Base-by-base conservation (phyloP, 2,329 filamentous ascomycete genomes). In the Cytospora chrysosperma region DNA sequence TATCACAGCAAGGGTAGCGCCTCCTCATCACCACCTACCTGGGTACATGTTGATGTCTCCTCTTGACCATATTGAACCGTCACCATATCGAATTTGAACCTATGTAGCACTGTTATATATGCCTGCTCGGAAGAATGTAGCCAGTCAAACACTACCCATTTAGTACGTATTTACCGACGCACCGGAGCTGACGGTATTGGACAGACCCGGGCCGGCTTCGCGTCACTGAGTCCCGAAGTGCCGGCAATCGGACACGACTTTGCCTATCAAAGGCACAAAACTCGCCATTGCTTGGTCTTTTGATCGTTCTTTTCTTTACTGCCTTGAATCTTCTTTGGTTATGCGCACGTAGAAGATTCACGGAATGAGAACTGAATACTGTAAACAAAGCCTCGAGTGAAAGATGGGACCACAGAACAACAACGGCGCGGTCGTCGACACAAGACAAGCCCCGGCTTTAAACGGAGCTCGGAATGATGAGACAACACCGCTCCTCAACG, bases 401-500 rank as follows among this genome's bases (percentile, higher is more conserved):
- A 55, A 52, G 12, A 65, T 65, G 64, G 56, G 28, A 26, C 47
- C 56, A 13, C 56, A 52, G 9, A 26, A 54, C 27, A 49, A 54
- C 27, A 49, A 37, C 24, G 52, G 54, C 21, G 52, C n/a, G 27
- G 60, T 60, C n/a, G 56, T 66, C 51, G 65, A 60, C 37, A 59
- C 59, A 7, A 43, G 58, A 43, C 62, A 66, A 37, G 62, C 65
- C 4, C 55, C 54, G 24, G 52, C 62, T 28, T 21, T 57, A 2
- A 47, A 54, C 9, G 56, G 49, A 30, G 62, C 62, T 12, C 32
- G 51, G 27, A 28, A 55, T 26, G 43, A 60, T 19, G 67, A 68
- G 61, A 61, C 52, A 40, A 67, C 63, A n/a, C 67, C 67, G 26
- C 65, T 68, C n/a, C 60, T 68, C 17, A 63, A 56, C 4, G 63